phyloP scores from a whole-genome alignment of 2,329 filamentous ascomycete genomes.

The Fusarium sulawesiense region DNA sequence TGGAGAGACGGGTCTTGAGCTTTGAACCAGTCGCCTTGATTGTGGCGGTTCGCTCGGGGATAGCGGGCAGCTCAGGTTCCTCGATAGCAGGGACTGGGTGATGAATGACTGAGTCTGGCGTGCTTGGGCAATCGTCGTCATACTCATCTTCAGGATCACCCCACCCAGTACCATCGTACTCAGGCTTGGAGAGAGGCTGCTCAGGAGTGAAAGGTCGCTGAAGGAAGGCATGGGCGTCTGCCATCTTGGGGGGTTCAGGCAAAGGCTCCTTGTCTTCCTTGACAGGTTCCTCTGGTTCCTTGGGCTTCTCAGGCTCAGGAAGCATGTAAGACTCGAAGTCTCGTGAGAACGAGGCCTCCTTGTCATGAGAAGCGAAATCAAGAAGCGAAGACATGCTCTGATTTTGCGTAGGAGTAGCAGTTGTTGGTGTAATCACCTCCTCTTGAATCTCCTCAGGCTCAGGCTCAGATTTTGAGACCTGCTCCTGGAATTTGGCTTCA shows the following conservation, averaged over 20 bases:
- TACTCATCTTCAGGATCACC: slow-evolving; percentile 64
- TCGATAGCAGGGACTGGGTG: slow-evolving; percentile 67
- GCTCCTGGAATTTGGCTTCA: slow-evolving; percentile 53
- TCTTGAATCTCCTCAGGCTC: slow-evolving; percentile 54
- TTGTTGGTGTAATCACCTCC: slow-evolving; percentile 62
- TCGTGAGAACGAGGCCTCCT: slow-evolving; percentile 55
- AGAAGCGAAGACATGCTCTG: slow-evolving; percentile 50
- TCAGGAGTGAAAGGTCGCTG: slow-evolving; percentile 63
- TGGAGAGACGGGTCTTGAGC: slow-evolving; percentile 88
- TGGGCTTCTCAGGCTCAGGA: slow-evolving; percentile 51
- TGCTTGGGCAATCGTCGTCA: slow-evolving; percentile 70
- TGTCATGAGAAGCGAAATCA: slow-evolving; percentile 51
- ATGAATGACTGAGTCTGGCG: slow-evolving; percentile 90
- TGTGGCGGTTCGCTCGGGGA: slow-evolving; percentile 86
- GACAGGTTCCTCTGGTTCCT: slow-evolving; percentile 48
- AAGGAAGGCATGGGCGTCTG: slow-evolving; percentile 52
- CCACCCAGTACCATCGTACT: slow-evolving; percentile 73
- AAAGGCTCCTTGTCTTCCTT: slow-evolving; percentile 38
- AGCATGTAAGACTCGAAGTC: slow-evolving; percentile 62
- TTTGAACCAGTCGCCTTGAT: slow-evolving; percentile 89
- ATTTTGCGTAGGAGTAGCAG: slow-evolving; percentile 47
- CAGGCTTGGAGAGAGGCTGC: slow-evolving; percentile 65
- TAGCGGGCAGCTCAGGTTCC: slow-evolving; percentile 61
- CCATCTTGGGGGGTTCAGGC: slow-evolving; percentile 49
- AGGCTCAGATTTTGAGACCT: slow-evolving; percentile 17